Base-by-base conservation (phyloP, 2,329 filamentous ascomycete species). In the Neospermospora avenae region DNA sequence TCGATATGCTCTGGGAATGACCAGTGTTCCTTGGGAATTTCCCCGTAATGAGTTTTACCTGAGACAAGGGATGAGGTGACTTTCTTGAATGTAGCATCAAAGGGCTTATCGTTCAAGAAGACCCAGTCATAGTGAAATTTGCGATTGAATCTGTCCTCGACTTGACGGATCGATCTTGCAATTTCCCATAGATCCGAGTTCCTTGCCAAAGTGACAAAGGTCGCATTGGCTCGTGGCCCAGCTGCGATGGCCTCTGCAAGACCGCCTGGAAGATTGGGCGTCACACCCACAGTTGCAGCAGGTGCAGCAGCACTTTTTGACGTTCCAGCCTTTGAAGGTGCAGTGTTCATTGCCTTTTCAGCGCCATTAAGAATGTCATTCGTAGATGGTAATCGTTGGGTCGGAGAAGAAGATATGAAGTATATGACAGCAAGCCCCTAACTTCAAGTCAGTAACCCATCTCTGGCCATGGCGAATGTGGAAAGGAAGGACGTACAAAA, bases 101-200 rank as follows among this genome's bases (percentile, higher is more conserved):
- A 99, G 0, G 92, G 90, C 74, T 93, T 86, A 74, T 99, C 95
- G 77, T 99, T 99, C 63, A 99, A 80, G 79, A 99, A 99, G 56
- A 99, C 93, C 96, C 96, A 99, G 74, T 98, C 93, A 77, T 99
- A 99, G 80, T 96, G 88, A 80, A 90, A 98, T 71, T 93, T 90
- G 71, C 87, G 86, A 80, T 99, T 99, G 85, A 99, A 99, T 72
- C 95, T 90, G 76, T 99, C 95, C 77, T 99, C 95, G 59, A 99
- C 87, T 73, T 96, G 91, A 59, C 95, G 91, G 72, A 99, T 99
- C 13, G 93, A 97, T 71, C 91, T 86, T 63, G 92, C 90, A 72
- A 99, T 96, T 54, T 99, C 95, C 95, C 95, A 99, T 28, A 98
- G 79, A 73, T 99, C 95, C 58, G 80, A 83, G 78, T 99, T 99